These are phyloP conservation scores for Macrolepiota dolichaula DNA, from an alignment of 768 basidiomycete genomes.

Conservation along the genomic window DNA sequence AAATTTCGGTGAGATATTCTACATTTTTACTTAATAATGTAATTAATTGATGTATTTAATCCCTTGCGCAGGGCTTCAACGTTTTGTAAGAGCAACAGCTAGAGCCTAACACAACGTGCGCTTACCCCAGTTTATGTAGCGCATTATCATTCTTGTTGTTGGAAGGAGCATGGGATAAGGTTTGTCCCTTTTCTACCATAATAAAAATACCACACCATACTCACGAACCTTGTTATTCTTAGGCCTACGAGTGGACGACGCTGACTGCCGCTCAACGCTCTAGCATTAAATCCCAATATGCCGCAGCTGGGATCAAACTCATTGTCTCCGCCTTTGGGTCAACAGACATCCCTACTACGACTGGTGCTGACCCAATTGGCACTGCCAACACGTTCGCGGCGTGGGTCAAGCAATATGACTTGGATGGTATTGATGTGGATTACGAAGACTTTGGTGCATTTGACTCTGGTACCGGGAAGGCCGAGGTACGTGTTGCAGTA, in stretches of 20 bases:
- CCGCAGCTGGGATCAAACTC: slow-evolving; percentile 57
- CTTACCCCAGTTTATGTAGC: slow-evolving; percentile 23
- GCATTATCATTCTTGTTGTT: slow-evolving; percentile 51
- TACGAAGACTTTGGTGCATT: slow-evolving; percentile 73
- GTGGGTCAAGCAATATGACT: slow-evolving; percentile 55
- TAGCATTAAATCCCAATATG: slow-evolving; percentile 48
- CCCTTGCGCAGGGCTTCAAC: slow-evolving; percentile 45
- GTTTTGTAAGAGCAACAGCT: slow-evolving; percentile 41
- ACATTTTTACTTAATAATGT: not conserved
- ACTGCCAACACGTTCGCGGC: slow-evolving; percentile 64
- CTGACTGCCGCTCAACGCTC: slow-evolving; percentile 43
- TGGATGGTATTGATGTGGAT: slow-evolving; percentile 76
- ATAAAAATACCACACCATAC: not conserved
- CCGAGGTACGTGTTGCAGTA: slow-evolving; percentile 38
- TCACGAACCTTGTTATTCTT: not conserved
- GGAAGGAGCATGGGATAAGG: slow-evolving; percentile 57
- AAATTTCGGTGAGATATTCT: slow-evolving; percentile 33
- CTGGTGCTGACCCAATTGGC: slow-evolving; percentile 54
- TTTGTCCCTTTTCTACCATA: not conserved
- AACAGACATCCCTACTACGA: slow-evolving; percentile 52
- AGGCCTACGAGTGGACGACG: slow-evolving; percentile 52
- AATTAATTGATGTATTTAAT: not conserved
- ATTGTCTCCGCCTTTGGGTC: slow-evolving; percentile 63
- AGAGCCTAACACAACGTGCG: not conserved
- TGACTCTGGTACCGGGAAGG: slow-evolving; percentile 44